Conservation (phyloP, 139 green algal genomes). For the Coelastrella sp. region DNA sequence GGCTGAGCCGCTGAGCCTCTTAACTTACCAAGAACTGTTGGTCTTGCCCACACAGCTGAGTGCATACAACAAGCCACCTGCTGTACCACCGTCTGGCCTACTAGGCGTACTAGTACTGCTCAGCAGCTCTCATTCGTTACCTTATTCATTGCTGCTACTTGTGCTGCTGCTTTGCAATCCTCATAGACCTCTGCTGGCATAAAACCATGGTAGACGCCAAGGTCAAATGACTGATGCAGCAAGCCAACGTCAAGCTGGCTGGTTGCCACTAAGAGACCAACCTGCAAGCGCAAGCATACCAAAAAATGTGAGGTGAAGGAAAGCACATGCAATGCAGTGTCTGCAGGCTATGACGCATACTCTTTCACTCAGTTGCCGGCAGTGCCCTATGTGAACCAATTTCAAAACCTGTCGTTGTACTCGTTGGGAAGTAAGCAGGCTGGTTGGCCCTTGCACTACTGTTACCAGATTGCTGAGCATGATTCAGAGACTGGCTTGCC, state of each 20-base stretch:
- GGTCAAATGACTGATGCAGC: conserved; percentile 69
- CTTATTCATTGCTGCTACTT: neutral
- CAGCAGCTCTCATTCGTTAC: neutral
- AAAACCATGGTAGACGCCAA: conserved; percentile 75
- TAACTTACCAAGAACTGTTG: no score
- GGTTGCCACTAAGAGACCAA: conserved; percentile 69
- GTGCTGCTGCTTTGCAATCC: conserved; percentile 25
- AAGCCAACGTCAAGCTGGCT: conserved; percentile 61
- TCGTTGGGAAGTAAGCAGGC: neutral
- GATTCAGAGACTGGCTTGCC: neutral
- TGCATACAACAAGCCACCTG: no score
- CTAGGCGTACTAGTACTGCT: neutral
- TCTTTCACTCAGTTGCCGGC: no score
- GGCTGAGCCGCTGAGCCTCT: neutral
- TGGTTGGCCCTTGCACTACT: neutral
- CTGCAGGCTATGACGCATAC: neutral
- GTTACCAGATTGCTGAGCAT: neutral
- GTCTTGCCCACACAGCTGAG: no score
- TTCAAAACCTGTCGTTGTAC: no score
- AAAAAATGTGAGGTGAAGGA: neutral
- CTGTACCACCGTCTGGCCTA: no score
- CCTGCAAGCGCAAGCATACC: conserved; percentile 32
- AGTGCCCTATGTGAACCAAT: no score
- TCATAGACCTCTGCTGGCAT: conserved; percentile 66
- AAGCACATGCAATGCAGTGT: neutral